Evolutionary conservation across 2,329 filamentous ascomycete species (phyloP), one percentile per base, ranked within the genome.

Genomic region (Colletotrichum sp.): DNA sequence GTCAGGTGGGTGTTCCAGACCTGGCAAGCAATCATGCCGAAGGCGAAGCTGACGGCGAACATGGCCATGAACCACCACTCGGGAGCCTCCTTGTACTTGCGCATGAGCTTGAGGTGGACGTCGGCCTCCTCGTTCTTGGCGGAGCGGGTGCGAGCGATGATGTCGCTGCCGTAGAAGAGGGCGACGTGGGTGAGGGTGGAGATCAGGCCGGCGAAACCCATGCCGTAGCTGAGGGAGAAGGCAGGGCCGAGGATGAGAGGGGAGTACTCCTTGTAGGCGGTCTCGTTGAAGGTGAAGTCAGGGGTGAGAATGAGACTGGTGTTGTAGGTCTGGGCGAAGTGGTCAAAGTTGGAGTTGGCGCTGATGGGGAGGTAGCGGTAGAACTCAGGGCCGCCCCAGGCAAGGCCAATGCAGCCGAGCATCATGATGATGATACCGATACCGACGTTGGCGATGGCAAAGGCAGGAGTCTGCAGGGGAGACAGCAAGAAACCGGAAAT

Each of bases 311-410:
- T 92, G 18, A 86, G 87, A 5, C 86, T 86, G 4, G 92, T 90
- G 76, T 93, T 89, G 84, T 94, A 94, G 8, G 84, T 75, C 2
- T 83, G 79, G 22, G 91, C 92, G 1, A 87, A 92, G 80, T 94
- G 94, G 84, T 94, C 93, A 79, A 90, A 92, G 77, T 87, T 90
- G 61, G 80, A 82, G 39, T 88, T 90, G 78, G 88, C 87, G 66
- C 86, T 89, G 52, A 91, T 89, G 2, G 87, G 86, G 4, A 89
- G 80, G 75, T 87, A 89, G 67, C 86, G 78, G 30, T 82, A 83
- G 76, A 86, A 89, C 79, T 87, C 89, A 5, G 85, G 78, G 6
- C 86, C 86, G 18, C 81, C 86, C 78, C 86, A 91, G 66, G 90
- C 86, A 8, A 91, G 78, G 22, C 89, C 89, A 75, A 90, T 88